Conservation (phyloP, 306 rosid genomes). For the Delonix regia region DNA sequence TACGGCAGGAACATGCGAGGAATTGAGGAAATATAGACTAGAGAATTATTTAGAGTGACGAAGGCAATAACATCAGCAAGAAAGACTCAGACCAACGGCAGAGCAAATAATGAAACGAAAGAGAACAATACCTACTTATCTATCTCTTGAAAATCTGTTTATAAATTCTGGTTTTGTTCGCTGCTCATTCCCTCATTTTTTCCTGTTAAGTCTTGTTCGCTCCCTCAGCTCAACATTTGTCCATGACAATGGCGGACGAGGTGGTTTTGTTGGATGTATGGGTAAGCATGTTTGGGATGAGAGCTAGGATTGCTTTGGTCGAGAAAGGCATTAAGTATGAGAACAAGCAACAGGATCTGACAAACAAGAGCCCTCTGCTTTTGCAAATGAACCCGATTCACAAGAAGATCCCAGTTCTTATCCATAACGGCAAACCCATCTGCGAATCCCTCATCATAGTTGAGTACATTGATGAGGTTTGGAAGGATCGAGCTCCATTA, state of each 20-base stretch:
- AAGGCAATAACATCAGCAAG: no score
- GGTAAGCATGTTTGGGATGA: background rate
- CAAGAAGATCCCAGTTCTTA: constrained; percentile 45
- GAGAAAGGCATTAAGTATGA: constrained; percentile 36
- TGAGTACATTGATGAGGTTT: constrained; percentile 44
- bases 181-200: no score
- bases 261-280: background rate
- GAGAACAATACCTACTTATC: no score
- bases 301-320: background rate
- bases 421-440: constrained; percentile 41
- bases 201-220: no score
- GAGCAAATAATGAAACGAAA: no score
- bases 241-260: background rate
- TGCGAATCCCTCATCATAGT: constrained; percentile 37
- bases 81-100: no score
- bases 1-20: no score
- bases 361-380: constrained; percentile 42
- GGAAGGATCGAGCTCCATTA: constrained; percentile 34
- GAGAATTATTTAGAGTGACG: no score
- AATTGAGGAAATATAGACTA: no score
- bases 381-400: constrained; percentile 40
- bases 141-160: no score
- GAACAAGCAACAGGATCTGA: constrained; percentile 35
- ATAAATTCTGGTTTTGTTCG: no score
- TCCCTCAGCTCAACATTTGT: no score